Evolutionary conservation across 2,329 filamentous ascomycete species (phyloP).

Genomic region (Curvularia eragrostidis): DNA sequence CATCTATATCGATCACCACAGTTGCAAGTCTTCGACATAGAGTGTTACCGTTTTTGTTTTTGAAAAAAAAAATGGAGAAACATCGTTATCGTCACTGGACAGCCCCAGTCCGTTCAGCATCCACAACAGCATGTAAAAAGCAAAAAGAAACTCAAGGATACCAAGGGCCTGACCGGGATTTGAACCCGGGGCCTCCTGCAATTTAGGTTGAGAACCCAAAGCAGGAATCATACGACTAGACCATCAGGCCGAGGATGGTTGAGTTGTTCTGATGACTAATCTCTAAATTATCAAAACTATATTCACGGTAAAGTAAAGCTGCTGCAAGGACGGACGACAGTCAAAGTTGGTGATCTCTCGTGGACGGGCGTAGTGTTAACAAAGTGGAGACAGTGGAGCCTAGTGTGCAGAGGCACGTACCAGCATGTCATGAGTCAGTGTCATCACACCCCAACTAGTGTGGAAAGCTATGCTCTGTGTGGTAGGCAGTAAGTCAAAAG

Average conservation of each 20-base stretch:
- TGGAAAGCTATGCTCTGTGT: no score
- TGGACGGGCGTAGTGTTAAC: no score
- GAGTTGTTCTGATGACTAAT: conserved; percentile 9
- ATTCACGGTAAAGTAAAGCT: no score
- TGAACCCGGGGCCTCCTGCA: conserved; percentile 38
- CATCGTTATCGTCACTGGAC: neutral
- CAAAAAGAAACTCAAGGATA: neutral
- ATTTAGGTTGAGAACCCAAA: conserved; percentile 27
- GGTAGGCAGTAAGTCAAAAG: no score
- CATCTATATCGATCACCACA: neutral
- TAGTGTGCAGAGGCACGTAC: no score
- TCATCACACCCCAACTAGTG: no score
- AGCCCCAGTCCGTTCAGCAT: no score
- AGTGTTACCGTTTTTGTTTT: neutral
- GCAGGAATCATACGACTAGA: conserved; percentile 44
- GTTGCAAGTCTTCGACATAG: neutral
- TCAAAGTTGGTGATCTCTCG: no score
- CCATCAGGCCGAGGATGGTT: conserved; percentile 13
- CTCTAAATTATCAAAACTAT: neutral
- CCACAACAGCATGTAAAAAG: neutral
- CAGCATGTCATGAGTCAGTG: no score
- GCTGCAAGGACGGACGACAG: no score
- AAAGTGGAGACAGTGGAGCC: no score
- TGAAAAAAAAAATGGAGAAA: neutral
- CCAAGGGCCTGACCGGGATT: conserved; percentile 19